phyloP scores from a whole-genome alignment of 2,329 filamentous ascomycete species.

The Ambrosiella cleistominuta region DNA sequence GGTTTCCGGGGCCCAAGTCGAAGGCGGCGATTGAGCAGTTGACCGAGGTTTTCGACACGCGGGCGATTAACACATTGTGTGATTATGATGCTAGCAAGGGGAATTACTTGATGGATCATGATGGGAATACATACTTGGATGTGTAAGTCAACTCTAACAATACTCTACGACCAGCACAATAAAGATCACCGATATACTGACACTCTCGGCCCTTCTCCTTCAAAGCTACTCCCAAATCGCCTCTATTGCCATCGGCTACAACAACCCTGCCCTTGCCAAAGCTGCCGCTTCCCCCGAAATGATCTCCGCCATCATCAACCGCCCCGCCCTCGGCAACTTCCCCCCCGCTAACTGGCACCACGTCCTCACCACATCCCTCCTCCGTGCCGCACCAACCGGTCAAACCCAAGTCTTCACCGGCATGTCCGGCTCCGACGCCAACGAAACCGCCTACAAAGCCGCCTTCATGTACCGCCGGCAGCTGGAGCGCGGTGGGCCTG shows the following conservation, averaged over 20 bases:
- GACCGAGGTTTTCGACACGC: constrained; percentile 65
- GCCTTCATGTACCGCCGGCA: constrained; percentile 69
- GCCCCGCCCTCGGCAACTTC: constrained; percentile 67
- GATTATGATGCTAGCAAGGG: constrained; percentile 59
- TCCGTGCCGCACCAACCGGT: constrained; percentile 56
- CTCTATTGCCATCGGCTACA: constrained; percentile 70
- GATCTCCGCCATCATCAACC: constrained; percentile 56
- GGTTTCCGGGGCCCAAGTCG: constrained; percentile 60
- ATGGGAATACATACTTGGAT: constrained; percentile 56
- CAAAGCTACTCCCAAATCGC: constrained; percentile 60
- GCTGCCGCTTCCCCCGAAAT: constrained; percentile 54
- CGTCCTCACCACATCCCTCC: constrained; percentile 52
- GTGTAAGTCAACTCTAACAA: constrained; percentile 32
- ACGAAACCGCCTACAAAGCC: constrained; percentile 73
- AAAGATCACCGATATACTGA: not conserved
- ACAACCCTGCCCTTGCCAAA: constrained; percentile 49
- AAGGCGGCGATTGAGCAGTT: constrained; percentile 52
- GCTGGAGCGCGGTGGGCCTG: constrained; percentile 50
- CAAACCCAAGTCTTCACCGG: constrained; percentile 67
- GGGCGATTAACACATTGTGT: constrained; percentile 67
- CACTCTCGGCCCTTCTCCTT: not conserved
- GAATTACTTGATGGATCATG: constrained; percentile 63
- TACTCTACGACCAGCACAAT: not conserved
- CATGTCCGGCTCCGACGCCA: constrained; percentile 64
- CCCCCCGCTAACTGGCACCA: constrained; percentile 58